Evolutionary conservation across 805 yeast species (phyloP), one percentile per base, ranked within the genome.

Genomic region (Yamadazyma philogaea): DNA sequence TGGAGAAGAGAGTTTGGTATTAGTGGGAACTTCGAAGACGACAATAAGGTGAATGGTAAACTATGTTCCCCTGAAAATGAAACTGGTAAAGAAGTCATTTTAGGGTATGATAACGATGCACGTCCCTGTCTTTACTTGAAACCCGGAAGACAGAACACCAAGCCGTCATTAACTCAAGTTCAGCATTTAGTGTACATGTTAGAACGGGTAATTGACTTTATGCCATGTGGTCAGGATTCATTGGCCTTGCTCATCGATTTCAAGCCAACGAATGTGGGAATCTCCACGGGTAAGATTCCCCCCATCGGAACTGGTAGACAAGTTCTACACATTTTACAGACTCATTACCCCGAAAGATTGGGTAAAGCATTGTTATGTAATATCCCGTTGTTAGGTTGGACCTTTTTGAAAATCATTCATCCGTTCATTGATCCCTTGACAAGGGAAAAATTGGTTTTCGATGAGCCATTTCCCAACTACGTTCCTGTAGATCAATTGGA

Each of bases 391-490:
- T 66, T 90, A 42, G 98, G 90, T 6, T 86, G 96, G 87, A 82
- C 96, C 7, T 93, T 93, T 56, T 69, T 93, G 52, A 90, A 86
- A 67, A 68, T 93, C 49, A 90, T 91, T 50, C 87, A 87, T 55
- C 99, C 99, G 4, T 93, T 93, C 61, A 93, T 93, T 50, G 99
- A 93, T 59, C 97, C 99, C 7, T 67, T 87, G 56, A 93, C 99
- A 1, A 76, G 96, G 48, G 96, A 90, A 63, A 93, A 93, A 67
- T 76, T 93, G 49, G 95, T 89, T 3, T 93, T 82, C 59, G 95
- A 87, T 60, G 87, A 89, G 53, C 96, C 96, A 12, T 87, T 90
- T 64, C 75, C 80, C 17, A 70, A 87, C 27, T 91, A 85, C 55
- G 93, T 89, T 11, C 95, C 96, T 1, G 63, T 63, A 20, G 84